Conservation (phyloP, 768 basidiomycete species). For the Pleurotus djamor region DNA sequence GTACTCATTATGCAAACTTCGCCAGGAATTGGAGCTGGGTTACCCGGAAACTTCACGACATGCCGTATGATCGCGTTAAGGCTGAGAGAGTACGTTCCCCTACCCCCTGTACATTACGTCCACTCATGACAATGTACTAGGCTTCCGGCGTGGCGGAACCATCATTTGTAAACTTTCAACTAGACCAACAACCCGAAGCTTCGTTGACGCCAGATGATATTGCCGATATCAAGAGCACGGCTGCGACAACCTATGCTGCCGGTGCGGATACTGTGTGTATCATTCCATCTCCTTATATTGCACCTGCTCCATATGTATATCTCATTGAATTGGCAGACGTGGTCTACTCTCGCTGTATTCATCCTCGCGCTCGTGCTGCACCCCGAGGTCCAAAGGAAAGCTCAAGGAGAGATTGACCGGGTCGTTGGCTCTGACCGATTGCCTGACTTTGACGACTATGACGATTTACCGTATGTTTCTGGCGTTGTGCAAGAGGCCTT, state of each 20-base stretch:
- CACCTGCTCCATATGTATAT: not conserved
- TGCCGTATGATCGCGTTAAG: not conserved
- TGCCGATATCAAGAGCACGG: constrained; percentile 53
- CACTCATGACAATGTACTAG: too few relatives aligned
- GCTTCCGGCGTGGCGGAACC: not conserved
- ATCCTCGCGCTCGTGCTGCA: constrained; percentile 52
- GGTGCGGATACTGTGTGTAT: constrained; percentile 33
- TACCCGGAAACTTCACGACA: not conserved
- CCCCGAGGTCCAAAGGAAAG: constrained; percentile 45
- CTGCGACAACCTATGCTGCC: constrained; percentile 50
- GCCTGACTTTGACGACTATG: constrained; percentile 42
- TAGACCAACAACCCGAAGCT: constrained; percentile 24
- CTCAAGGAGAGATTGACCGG: constrained; percentile 50
- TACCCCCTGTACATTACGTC: too few relatives aligned
- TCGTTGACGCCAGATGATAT: constrained; percentile 38
- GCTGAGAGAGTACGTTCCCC: not conserved
- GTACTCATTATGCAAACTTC: constrained; percentile 4
- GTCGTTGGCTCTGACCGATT: constrained; percentile 42
- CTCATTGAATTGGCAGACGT: constrained; percentile 32
- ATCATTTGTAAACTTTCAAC: not conserved
- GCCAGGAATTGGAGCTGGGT: not conserved
- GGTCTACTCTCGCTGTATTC: constrained; percentile 46
- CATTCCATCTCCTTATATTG: not conserved
- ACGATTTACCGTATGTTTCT: constrained; percentile 44
- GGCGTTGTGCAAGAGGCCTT: constrained; percentile 44